Percentiles rank a stretch among this genome's conserved stretches.
These are phyloP conservation scores for Oxyria digyna DNA, from an alignment of 148 eudicot species.

Conservation along the genomic window DNA sequence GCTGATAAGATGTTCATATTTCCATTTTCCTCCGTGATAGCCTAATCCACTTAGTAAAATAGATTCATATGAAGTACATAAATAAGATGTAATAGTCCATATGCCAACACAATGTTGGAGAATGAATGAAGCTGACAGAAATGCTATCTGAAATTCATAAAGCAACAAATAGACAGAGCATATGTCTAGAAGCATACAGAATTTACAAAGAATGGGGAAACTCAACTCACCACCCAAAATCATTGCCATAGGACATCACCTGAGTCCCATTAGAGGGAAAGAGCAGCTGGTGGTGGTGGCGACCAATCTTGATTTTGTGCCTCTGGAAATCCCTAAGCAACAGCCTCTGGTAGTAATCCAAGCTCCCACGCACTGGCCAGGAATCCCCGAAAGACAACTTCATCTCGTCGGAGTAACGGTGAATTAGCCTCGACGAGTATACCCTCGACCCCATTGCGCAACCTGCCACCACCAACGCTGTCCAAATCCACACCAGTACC, in stretches of 20 bases:
- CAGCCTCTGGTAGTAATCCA: slow-evolving; percentile 46
- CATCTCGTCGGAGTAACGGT: slow-evolving; percentile 67
- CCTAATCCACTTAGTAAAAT: background rate
- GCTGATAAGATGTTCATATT: background rate
- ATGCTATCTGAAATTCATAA: background rate
- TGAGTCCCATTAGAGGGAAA: slow-evolving; percentile 57
- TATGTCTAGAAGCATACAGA: background rate
- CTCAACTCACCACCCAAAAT: slow-evolving; percentile 77
- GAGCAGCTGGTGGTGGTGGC: slow-evolving; percentile 33
- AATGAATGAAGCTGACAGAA: background rate
- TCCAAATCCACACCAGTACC: slow-evolving; percentile 8
- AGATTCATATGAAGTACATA: background rate
- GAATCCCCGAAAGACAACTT: slow-evolving; percentile 21
- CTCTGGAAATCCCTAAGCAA: slow-evolving; percentile 42
- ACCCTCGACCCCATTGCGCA: slow-evolving; percentile 9
- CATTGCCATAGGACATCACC: slow-evolving; percentile 51
- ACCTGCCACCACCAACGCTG: slow-evolving; percentile 3
- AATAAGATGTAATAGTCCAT: background rate
- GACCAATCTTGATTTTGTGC: slow-evolving; percentile 56
- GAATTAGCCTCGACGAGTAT: slow-evolving; percentile 50
- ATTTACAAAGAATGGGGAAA: background rate
- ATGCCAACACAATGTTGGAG: background rate
- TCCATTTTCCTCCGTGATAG: background rate
- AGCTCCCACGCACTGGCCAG: slow-evolving; percentile 42
- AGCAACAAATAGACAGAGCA: background rate